Percentiles rank a stretch among this genome's conserved stretches.
Evolutionary conservation across 2,329 filamentous ascomycete species (phyloP).

Genomic region (Cladosporium sp.): DNA sequence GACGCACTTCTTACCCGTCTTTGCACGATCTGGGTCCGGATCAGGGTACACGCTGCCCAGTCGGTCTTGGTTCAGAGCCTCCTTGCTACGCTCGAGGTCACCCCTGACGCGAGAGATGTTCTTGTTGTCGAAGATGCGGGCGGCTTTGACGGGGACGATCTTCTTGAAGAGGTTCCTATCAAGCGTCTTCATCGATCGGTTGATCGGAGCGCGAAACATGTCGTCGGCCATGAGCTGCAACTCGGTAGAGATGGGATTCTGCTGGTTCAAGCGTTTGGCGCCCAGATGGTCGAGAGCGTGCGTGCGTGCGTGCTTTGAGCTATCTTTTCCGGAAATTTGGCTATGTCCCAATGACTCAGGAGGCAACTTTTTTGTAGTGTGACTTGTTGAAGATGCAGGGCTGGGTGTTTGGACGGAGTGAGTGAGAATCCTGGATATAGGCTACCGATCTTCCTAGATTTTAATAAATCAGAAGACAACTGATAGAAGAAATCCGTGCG

Average conservation of each 20-base stretch:
- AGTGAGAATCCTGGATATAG: too few relatives aligned
- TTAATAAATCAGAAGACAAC: too few relatives aligned
- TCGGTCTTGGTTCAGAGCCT: slow-evolving; percentile 61
- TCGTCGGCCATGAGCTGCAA: slow-evolving; percentile 26
- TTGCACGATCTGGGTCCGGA: slow-evolving; percentile 52
- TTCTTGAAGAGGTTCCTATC: slow-evolving; percentile 80
- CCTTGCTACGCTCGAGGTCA: slow-evolving; percentile 59
- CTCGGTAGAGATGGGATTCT: background rate
- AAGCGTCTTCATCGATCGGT: slow-evolving; percentile 72
- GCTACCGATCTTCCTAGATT: too few relatives aligned
- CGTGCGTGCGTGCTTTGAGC: slow-evolving; percentile 15
- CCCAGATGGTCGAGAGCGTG: background rate
- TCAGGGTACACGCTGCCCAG: slow-evolving; percentile 60
- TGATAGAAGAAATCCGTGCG: too few relatives aligned
- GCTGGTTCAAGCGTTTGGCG: too few relatives aligned
- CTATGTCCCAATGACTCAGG: slow-evolving; percentile 8
- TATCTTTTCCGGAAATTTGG: slow-evolving; percentile 15
- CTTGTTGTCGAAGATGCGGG: slow-evolving; percentile 67
- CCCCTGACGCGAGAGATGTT: slow-evolving; percentile 69
- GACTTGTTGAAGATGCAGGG: background rate
- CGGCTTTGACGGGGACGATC: slow-evolving; percentile 70
- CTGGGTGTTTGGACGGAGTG: too few relatives aligned
- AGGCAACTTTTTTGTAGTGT: background rate
- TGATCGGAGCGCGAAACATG: slow-evolving; percentile 74
- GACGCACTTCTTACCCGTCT: slow-evolving; percentile 41